These are phyloP conservation scores for Pittosporum tobira DNA, from an alignment of 129 eudicot genomes.

Conservation along the genomic window DNA sequence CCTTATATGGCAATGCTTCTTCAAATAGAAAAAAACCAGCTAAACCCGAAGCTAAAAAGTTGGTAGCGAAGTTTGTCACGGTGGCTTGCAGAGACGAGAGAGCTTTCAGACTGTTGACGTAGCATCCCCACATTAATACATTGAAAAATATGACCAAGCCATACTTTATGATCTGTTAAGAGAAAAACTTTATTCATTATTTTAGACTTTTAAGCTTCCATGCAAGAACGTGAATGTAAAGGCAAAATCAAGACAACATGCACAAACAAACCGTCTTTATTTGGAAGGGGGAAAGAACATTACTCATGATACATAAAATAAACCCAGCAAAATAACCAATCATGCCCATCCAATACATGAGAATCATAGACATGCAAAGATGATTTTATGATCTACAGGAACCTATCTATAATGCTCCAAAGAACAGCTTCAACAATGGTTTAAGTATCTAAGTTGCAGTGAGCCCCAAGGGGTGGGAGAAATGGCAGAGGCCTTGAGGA, in stretches of 20 bases:
- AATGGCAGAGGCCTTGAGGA: too few species aligned
- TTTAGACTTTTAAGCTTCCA: background rate
- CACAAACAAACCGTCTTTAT: background rate
- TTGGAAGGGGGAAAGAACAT: background rate
- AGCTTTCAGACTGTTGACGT: constrained; percentile 83
- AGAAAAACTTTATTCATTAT: background rate
- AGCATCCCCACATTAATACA: constrained; percentile 95
- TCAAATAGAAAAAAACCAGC: constrained; percentile 85
- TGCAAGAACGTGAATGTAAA: background rate
- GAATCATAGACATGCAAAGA: background rate
- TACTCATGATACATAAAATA: background rate
- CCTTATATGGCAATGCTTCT: constrained; percentile 64
- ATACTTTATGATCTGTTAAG: constrained; percentile 60
- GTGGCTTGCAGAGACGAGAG: constrained; percentile 97
- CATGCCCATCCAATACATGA: background rate
- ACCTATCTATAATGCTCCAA: too few species aligned
- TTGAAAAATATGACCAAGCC: constrained; percentile 63
- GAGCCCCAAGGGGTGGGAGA: too few species aligned
- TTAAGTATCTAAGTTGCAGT: too few species aligned
- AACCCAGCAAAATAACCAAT: background rate
- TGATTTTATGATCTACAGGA: too few species aligned
- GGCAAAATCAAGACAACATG: background rate
- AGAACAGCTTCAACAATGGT: too few species aligned
- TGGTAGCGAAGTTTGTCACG: constrained; percentile 87
- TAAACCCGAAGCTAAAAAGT: constrained; percentile 83